Evolutionary conservation across 352 stramenopile species (phyloP).

Genomic region (Blastocystis sp.): DNA sequence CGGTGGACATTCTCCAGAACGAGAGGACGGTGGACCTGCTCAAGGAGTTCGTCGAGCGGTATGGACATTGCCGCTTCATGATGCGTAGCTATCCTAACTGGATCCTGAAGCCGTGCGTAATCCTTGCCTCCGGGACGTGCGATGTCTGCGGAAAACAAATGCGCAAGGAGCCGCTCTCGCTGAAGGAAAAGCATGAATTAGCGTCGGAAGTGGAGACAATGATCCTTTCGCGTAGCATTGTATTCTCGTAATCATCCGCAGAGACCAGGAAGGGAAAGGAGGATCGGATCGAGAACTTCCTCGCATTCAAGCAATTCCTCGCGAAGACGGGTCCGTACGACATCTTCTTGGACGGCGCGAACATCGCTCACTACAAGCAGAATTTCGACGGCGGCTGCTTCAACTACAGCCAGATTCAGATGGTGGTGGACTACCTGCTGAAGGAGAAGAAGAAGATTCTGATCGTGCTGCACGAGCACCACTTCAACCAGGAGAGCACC

Average conservation of each 20-base stretch:
- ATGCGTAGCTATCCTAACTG: conserved; percentile 41
- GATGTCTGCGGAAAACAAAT: conserved; percentile 5
- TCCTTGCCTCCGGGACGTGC: conserved; percentile 23
- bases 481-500: conserved; percentile 88
- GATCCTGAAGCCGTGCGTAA: conserved; percentile 16
- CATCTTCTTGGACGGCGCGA: conserved; percentile 94
- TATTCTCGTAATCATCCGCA: conserved; percentile 56
- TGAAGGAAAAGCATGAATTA: conserved; percentile 26
- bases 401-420: conserved; percentile 92
- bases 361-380: conserved; percentile 95
- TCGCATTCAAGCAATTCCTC: conserved; percentile 84
- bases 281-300: conserved; percentile 81
- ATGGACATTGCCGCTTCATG: not conserved
- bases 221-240: not conserved
- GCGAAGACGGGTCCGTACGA: conserved; percentile 83
- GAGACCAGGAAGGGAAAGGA: conserved; percentile 82
- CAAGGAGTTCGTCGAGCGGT: conserved; percentile 20
- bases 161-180: not conserved
- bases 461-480: conserved; percentile 92
- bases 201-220: conserved; percentile 21
- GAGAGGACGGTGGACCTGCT: not conserved
- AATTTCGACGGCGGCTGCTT: conserved; percentile 91
- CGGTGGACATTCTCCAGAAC: not conserved
- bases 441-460: conserved; percentile 85
- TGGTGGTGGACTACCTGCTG: conserved; percentile 88